Evolutionary conservation across 768 basidiomycete genomes (phyloP), one percentile per base, ranked within the genome.

Genomic region (Suillus weaverae): DNA sequence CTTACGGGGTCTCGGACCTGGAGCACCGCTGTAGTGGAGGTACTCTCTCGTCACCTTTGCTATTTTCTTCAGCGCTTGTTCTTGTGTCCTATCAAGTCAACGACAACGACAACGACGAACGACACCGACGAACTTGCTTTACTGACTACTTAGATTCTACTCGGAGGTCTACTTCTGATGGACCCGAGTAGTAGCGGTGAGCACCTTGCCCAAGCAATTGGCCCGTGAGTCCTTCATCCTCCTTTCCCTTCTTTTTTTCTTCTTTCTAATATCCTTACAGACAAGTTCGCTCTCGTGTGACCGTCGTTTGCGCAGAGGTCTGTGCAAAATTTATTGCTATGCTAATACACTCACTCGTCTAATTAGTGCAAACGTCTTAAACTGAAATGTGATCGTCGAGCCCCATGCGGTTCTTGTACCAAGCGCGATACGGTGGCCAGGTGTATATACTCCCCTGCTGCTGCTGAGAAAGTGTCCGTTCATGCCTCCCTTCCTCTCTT

Each of bases 291-390:
- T 90, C 90, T 1, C 84, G 90, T 57, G 86, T 91, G 67, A 92
- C 90, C 51, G 90, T 92, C 39, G 90, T 92, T 7, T 92, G 90
- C 68, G 91, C 89, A 73, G 91, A 92, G 86, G 90, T 90, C 39
- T 38, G 83, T 68, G 20, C 20, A 20, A 5, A 32, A 59, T 63
- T 22, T 61, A 39, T 53, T 54, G 33, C 32, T 54, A 2, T 54
- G 11, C 6, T 55, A 54, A 36, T 35, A n/a, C 0, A 11, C 35
- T 16, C 64, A 11, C 43, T n/a, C 33, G 61, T 64, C 48, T 7
- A 18, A 32, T 3, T 72, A 94, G 90, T 95, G 92, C 80, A 94
- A 94, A 75, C 90, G 92, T 5, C 82, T 94, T 61, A 95, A 95
- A 70, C 83, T 94, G 61, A 92, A 89, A 79, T 95, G 92, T 72